A percentile compares a stretch with the other conserved stretches of the same genome.
phyloP scores from a whole-genome alignment of 805 yeast genomes.

The Cyberlindnera maritima region DNA sequence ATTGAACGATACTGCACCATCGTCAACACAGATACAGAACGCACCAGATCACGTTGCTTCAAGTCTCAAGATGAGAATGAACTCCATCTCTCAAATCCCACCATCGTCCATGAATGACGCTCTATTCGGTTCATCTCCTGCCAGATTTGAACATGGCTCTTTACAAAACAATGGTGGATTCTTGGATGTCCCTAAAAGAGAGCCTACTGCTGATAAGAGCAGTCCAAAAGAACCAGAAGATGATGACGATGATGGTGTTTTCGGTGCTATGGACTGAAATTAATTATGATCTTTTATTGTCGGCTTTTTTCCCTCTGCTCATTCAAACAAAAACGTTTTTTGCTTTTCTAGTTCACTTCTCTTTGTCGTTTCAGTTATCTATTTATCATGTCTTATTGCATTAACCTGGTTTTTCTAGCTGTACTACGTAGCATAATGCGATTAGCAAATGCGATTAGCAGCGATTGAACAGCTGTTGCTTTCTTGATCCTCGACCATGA shows the following conservation, averaged over 20 bases:
- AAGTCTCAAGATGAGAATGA: conserved; percentile 32
- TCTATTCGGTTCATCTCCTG: conserved; percentile 9
- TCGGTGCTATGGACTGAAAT: conserved; percentile 36
- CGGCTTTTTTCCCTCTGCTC: too few species aligned
- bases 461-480: too few species aligned
- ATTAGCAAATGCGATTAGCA: too few species aligned
- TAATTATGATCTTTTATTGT: neutral
- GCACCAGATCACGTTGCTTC: conserved; percentile 2
- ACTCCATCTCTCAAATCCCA: conserved; percentile 45
- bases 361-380: neutral
- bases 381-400: neutral
- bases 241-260: conserved; percentile 33
- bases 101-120: conserved; percentile 30
- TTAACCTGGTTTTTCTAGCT: too few species aligned
- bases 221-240: conserved; percentile 17
- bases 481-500: too few species aligned
- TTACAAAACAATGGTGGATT: conserved; percentile 30
- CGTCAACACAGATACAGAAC: neutral
- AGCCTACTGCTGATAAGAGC: conserved; percentile 4
- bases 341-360: neutral
- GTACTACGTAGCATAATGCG: too few species aligned
- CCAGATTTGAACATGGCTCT: conserved; percentile 11
- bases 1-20: conserved; percentile 9
- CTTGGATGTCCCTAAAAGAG: conserved; percentile 29
- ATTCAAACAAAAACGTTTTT: too few species aligned